Evolutionary conservation across 306 rosid genomes (phyloP).

Genomic region (Lithocarpus polystachyus): DNA sequence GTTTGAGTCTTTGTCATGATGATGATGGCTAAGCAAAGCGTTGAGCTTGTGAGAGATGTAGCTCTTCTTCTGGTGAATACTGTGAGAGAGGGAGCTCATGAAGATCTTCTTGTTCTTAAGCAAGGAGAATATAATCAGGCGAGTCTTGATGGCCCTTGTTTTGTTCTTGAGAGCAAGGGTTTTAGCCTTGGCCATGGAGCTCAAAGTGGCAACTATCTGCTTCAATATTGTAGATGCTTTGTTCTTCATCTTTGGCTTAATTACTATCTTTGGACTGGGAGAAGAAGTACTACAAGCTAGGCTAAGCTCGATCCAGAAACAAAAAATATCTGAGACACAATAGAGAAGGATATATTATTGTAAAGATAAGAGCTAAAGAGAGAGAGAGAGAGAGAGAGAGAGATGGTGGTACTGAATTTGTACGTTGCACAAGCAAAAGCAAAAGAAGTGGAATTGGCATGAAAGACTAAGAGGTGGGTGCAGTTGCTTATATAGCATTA

Average conservation of each 20-base stretch:
- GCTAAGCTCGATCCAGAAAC: background rate
- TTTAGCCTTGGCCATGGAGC: slow-evolving; percentile 42
- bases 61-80: slow-evolving; percentile 15
- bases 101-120: slow-evolving; percentile 38
- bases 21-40: slow-evolving; percentile 23
- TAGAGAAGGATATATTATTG: background rate
- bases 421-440: background rate
- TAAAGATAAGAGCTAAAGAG: background rate
- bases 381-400: background rate
- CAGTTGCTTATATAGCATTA: background rate
- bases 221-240: slow-evolving; percentile 30
- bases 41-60: slow-evolving; percentile 43
- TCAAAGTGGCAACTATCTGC: slow-evolving; percentile 25
- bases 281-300: too few species aligned
- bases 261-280: background rate
- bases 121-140: slow-evolving; percentile 46
- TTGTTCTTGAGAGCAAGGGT: slow-evolving; percentile 39
- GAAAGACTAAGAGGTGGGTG: background rate
- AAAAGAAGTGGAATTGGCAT: background rate
- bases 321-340: background rate
- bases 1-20: slow-evolving; percentile 1
- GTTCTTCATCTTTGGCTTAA: slow-evolving; percentile 34
- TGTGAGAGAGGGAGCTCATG: slow-evolving; percentile 42
- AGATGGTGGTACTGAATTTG: background rate
- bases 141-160: slow-evolving; percentile 41